These are phyloP conservation scores for Mortierella sp. DNA, from an alignment of 371 early-diverging fungal genomes.

Conservation along the genomic window DNA sequence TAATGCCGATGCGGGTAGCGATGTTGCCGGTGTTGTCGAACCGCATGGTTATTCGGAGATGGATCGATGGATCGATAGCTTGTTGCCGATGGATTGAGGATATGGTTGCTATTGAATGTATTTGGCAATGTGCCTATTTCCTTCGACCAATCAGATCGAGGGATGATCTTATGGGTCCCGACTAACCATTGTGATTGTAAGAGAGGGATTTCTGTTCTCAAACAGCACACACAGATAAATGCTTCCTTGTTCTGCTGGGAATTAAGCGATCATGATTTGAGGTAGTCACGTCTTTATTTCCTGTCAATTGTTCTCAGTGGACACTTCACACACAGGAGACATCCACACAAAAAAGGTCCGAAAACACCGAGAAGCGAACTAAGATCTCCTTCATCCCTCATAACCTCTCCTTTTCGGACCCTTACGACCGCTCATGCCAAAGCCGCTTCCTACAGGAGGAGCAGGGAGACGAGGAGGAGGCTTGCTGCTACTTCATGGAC, in stretches of 20 bases:
- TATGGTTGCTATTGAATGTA: background rate
- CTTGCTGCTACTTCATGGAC: conserved; percentile 16
- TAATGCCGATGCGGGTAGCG: background rate
- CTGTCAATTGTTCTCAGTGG: background rate
- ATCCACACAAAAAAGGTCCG: conserved; percentile 5
- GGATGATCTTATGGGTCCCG: background rate
- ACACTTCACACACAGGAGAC: background rate
- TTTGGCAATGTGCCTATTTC: background rate
- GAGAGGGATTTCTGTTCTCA: conserved; percentile 24
- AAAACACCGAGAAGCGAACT: background rate
- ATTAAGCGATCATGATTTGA: background rate
- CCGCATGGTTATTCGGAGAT: background rate
- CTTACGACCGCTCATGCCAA: conserved; percentile 25
- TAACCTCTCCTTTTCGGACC: too few relatives aligned
- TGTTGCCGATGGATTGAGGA: background rate
- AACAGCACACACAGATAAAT: background rate
- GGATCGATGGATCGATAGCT: conserved; percentile 11
- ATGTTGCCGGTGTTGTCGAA: background rate
- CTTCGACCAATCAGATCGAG: conserved; percentile 17
- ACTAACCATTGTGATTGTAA: conserved; percentile 53
- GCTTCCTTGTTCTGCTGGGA: background rate
- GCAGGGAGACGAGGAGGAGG: conserved; percentile 6
- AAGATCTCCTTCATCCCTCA: background rate
- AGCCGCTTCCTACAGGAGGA: conserved; percentile 37
- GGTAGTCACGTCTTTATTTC: background rate